phyloP scores from a whole-genome alignment of 177 flowering plant genomes.

The Vitis hybrid region DNA sequence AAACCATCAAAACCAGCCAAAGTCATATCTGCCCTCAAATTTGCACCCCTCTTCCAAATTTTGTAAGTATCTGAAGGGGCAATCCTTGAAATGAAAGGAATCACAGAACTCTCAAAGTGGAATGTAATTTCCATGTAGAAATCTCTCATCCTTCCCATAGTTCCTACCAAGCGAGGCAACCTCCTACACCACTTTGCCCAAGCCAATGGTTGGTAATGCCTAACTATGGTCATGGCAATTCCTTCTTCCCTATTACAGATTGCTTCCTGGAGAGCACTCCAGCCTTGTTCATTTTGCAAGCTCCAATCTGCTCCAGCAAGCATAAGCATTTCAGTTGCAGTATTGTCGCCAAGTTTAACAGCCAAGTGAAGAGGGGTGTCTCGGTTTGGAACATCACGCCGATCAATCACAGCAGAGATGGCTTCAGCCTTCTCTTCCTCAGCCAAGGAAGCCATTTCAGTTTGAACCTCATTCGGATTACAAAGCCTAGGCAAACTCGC shows the following conservation, averaged over 20 bases:
- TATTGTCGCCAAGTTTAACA: conserved; percentile 65
- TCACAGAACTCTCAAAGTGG: conserved; percentile 83
- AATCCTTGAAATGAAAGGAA: conserved; percentile 78
- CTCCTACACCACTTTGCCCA: conserved; percentile 94
- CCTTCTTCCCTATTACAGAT: conserved; percentile 66
- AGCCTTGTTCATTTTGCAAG: conserved; percentile 83
- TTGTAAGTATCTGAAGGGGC: conserved; percentile 93
- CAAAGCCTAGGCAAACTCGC: conserved; percentile 56
- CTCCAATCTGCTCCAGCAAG: conserved; percentile 88
- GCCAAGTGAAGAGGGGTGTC: conserved; percentile 90
- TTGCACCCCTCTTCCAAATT: conserved; percentile 85
- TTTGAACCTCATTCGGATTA: conserved; percentile 58
- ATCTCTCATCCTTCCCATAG: conserved; percentile 81
- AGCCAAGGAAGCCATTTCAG: conserved; percentile 56
- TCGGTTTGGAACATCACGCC: conserved; percentile 75
- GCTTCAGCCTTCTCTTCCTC: conserved; percentile 86
- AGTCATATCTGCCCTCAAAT: conserved; percentile 91
- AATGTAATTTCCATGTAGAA: conserved; percentile 89
- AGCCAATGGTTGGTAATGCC: conserved; percentile 81
- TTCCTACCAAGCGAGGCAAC: conserved; percentile 71
- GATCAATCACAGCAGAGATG: conserved; percentile 62
- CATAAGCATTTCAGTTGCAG: conserved; percentile 73
- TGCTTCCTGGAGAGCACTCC: conserved; percentile 89
- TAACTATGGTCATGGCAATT: conserved; percentile 65
- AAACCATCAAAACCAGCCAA: conserved; percentile 89